Base-by-base conservation (phyloP, 2,329 filamentous ascomycete species). In the Phoma sp. region DNA sequence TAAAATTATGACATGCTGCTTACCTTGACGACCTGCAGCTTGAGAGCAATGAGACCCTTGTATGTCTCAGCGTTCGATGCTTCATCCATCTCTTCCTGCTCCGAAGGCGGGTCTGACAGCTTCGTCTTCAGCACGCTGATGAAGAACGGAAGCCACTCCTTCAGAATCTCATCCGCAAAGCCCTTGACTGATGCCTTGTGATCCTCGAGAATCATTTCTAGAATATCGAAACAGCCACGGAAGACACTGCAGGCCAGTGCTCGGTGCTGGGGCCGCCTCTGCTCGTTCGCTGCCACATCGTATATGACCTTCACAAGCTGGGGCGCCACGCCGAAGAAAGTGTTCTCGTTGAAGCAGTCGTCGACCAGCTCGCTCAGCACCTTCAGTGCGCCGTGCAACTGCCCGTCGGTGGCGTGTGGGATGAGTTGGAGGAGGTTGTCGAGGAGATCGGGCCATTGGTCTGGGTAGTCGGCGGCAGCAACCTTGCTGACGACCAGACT, bases 201-300 rank as follows among this genome's bases (percentile, higher is more conserved):
- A 64, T 96, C 91, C 63, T 96, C 93, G 81, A 96, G 90, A 62
- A 98, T 90, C 85, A 97, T 96, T 77, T 98, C 92, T 78, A 99
- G 85, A 51, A 95, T 91, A 72, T 98, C 92, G 74, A 99, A 96
- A 76, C 92, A 96, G 42, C 87, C 87, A 52, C 92, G 86, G 81
- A 98, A 96, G 53, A 97, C 91, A 33, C 90, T 91, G 34, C 98
- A 89, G 32, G 95, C 91, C 63, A 98, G 81, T 25, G 92, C 92
- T 57, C 95, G 86, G 53, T 96, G 81, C 55, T 86, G 86, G 9
- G 89, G 83, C 71, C 91, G 92, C 65, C 91, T 86, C 57, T 82
- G 83, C 54, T 89, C 85, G 72, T 90, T 90, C 51, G 90, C 82
- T 12, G 93, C 92, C 30, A 96, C 89, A 65, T 91, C 84, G 73